Percentiles rank a stretch among this genome's conserved stretches.
phyloP scores from a whole-genome alignment of 116 monocot species.

The Dioscorea cayenensis region DNA sequence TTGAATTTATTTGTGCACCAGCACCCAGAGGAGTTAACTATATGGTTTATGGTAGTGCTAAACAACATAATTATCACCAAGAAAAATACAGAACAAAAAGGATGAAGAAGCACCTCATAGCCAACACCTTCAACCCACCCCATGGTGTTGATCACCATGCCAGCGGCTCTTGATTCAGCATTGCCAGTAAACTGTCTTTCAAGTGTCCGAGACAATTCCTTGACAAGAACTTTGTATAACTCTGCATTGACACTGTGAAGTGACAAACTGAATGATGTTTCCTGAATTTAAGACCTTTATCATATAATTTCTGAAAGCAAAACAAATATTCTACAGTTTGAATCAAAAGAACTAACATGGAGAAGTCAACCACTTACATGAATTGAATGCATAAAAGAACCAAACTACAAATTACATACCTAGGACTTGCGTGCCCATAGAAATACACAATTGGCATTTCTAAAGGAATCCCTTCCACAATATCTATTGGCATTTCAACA shows the following conservation, averaged over 20 bases:
- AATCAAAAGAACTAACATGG: not conserved
- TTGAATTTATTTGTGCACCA: no score
- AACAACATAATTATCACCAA: no score
- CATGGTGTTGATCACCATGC: conserved; percentile 99
- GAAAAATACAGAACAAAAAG: no score
- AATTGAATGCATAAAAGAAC: not conserved
- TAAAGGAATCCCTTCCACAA: conserved; percentile 86
- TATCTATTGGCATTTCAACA: conserved; percentile 96
- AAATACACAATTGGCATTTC: conserved; percentile 97
- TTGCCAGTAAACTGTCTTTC: conserved; percentile 86
- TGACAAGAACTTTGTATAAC: conserved; percentile 76
- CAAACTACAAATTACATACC: conserved; percentile 18
- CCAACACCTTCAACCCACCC: conserved; percentile 99
- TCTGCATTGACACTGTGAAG: conserved; percentile 75
- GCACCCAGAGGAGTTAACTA: no score
- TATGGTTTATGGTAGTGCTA: no score
- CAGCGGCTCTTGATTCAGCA: conserved; percentile 91
- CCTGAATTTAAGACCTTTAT: not conserved
- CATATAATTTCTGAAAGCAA: not conserved
- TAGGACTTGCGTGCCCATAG: conserved; percentile 90
- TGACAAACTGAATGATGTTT: not conserved
- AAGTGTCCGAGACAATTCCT: conserved; percentile 86
- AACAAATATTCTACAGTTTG: not conserved
- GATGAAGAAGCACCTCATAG: conserved; percentile 61
- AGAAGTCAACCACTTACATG: not conserved